Base-by-base conservation (phyloP, 768 basidiomycete species). In the Leccinellum albellum region DNA sequence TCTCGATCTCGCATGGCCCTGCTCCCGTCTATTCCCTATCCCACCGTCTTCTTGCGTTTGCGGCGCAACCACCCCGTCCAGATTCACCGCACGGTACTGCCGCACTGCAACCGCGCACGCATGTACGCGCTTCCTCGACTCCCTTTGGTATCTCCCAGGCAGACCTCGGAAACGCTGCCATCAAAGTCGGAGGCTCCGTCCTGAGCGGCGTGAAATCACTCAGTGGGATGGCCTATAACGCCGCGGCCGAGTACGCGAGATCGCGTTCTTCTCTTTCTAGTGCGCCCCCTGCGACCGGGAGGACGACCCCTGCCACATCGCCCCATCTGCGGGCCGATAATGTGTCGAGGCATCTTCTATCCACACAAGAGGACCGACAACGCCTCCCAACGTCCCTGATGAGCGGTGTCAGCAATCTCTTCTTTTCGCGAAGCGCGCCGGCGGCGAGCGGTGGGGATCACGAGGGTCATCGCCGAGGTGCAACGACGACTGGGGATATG, bases 361-460 rank as follows among this genome's bases (percentile, higher is more conserved):
- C 61, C 54, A 53, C 57, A 57, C 65, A 59, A 55, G 59, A 59
- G 60, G 66, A 62, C 26, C 68, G 51, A 20, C 40, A 42, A 2
- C 40, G n/a, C 7, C 46, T 47, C 61, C 61, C 52, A 29, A 28
- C 63, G 28, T 61, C 69, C 54, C 56, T 62, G 37, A 66, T 69
- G 31, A 64, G 64, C 40, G 73, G 66, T 35, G 58, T 69, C 24
- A 61, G 70, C 20, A 71, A 70, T 50, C 67, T 75, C 64, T 80
- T 84, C 62, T 84, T 84, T 64, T 87, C 86, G 50, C 74, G 80
- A 68, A 87, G 85, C 63, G 85, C 86, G 1, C 87, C 87, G 8
- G 79, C 78, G 42, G 73, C 73, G 32, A 73, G 60, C 23, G 51
- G 62, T 3, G 63, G 63, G 33, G 56, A 58, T 37, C 51, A 59